Evolutionary conservation across 306 rosid genomes (phyloP).

Genomic region (Rosa multiflora): DNA sequence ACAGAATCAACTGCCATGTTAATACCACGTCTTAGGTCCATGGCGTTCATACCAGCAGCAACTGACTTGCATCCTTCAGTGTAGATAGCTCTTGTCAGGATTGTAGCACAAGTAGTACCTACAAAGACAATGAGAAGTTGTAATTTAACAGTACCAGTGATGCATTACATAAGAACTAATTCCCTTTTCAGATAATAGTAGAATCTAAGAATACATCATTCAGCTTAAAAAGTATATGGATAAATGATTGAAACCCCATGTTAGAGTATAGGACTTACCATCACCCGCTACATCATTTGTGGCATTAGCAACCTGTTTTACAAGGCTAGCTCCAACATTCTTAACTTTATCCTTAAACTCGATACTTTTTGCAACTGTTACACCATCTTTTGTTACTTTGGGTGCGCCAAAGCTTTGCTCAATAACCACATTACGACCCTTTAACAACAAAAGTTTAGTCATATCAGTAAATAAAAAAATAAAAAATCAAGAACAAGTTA

Average conservation of each 20-base stretch:
- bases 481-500: not conserved
- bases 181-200: not conserved
- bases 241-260: not conserved
- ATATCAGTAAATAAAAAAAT: not conserved
- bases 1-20: slow-evolving; percentile 86
- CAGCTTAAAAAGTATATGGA: not conserved
- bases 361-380: slow-evolving; percentile 90
- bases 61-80: slow-evolving; percentile 97
- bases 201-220: not conserved
- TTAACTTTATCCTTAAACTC: slow-evolving; percentile 88
- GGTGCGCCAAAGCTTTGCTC: slow-evolving; percentile 96
- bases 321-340: slow-evolving; percentile 93
- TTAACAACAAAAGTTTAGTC: slow-evolving; percentile 16
- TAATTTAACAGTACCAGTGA: not conserved
- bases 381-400: slow-evolving; percentile 95
- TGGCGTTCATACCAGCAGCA: slow-evolving; percentile 97
- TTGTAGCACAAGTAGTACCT: slow-evolving; percentile 97
- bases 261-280: slow-evolving; percentile 49
- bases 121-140: slow-evolving; percentile 25
- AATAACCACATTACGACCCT: slow-evolving; percentile 92
- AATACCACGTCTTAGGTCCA: slow-evolving; percentile 95
- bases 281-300: slow-evolving; percentile 93
- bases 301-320: slow-evolving; percentile 97
- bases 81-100: slow-evolving; percentile 83
- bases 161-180: not conserved